These are phyloP conservation scores for Lathyrus tuberosus DNA, from an alignment of 306 rosid species.

Conservation along the genomic window DNA sequence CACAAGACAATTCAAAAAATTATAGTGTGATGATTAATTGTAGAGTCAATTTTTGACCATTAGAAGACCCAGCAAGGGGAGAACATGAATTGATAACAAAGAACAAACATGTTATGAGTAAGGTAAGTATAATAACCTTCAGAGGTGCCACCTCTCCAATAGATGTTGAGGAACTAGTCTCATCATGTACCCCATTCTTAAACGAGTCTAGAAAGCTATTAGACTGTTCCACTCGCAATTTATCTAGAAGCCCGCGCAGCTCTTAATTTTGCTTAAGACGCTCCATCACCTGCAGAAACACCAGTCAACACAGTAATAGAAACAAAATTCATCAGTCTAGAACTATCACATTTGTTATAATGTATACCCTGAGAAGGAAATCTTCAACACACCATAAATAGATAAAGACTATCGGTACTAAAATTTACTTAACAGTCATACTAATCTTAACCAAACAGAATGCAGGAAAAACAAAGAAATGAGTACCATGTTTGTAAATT, in stretches of 20 bases:
- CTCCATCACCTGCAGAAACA: conserved; percentile 72
- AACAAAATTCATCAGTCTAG: conserved; percentile 17
- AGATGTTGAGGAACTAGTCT: too few species aligned
- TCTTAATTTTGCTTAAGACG: conserved; percentile 90
- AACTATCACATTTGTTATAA: conserved; percentile 23
- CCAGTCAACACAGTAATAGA: conserved; percentile 17
- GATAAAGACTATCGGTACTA: background rate
- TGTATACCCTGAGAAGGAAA: background rate
- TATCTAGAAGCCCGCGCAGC: conserved; percentile 73
- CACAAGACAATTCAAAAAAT: conserved; percentile 19
- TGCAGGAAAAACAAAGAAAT: conserved; percentile 14
- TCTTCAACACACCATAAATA: conserved; percentile 14
- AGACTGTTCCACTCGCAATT: too few species aligned
- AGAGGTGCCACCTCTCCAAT: too few species aligned
- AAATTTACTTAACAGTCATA: background rate
- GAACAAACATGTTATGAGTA: conserved; percentile 14
- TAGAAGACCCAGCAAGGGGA: conserved; percentile 8
- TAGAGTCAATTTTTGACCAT: conserved; percentile 7
- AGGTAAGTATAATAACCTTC: too few species aligned
- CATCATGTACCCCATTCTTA: too few species aligned
- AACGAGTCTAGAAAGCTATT: too few species aligned
- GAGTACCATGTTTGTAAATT: background rate
- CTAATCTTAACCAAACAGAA: background rate
- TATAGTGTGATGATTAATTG: conserved; percentile 13
- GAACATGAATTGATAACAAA: conserved; percentile 28